Evolutionary conservation across 148 eudicot genomes (phyloP).

Genomic region (Vaccinium corymbosum): DNA sequence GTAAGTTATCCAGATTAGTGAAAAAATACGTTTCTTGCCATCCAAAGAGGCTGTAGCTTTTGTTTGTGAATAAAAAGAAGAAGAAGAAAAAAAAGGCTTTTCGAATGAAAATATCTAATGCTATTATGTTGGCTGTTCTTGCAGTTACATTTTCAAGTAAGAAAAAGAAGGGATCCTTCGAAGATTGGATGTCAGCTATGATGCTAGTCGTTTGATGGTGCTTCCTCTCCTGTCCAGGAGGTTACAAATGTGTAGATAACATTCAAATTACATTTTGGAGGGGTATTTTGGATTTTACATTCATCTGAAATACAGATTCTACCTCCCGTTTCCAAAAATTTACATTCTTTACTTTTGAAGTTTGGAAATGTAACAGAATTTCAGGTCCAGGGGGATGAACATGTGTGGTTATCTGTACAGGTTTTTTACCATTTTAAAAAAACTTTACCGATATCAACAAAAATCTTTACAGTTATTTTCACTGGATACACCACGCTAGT

Average conservation of each 20-base stretch:
- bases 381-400: not conserved
- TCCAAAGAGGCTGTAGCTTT: not conserved
- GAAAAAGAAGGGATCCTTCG: not conserved
- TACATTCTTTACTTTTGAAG: too few relatives aligned
- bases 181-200: slow-evolving; percentile 2
- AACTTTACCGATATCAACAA: not conserved
- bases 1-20: too few relatives aligned
- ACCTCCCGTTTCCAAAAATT: not conserved
- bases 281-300: not conserved
- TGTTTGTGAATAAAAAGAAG: not conserved
- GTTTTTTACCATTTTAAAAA: too few relatives aligned
- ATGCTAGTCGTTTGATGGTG: not conserved
- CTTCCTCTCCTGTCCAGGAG: not conserved
- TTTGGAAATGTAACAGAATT: not conserved
- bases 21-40: not conserved
- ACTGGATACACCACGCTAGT: not conserved
- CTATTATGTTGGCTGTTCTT: not conserved
- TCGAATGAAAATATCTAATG: not conserved
- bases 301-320: not conserved
- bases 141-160: slow-evolving; percentile 8
- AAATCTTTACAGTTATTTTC: not conserved
- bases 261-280: not conserved
- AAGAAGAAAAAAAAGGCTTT: not conserved
- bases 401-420: not conserved
- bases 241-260: not conserved